Evolutionary conservation across 2,329 filamentous ascomycete species (phyloP).

Genomic region (Aspergillus sp.): DNA sequence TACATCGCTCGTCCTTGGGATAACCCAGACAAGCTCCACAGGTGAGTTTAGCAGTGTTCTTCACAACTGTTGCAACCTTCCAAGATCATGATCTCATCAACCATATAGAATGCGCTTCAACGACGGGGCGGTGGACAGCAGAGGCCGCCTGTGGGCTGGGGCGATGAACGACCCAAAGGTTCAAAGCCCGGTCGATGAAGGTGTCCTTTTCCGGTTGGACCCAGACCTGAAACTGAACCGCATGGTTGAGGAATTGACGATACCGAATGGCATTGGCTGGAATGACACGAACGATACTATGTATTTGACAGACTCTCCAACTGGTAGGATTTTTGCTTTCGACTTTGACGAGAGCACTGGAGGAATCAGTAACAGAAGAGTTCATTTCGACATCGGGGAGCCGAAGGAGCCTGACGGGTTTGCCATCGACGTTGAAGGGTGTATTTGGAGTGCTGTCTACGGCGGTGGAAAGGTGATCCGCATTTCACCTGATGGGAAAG

Average conservation of each 20-base stretch:
- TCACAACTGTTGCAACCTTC: neutral
- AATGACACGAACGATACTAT: slow-evolving; percentile 69
- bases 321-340: slow-evolving; percentile 68
- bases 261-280: slow-evolving; percentile 85
- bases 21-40: slow-evolving; percentile 46
- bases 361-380: slow-evolving; percentile 64
- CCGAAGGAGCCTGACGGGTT: slow-evolving; percentile 76
- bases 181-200: slow-evolving; percentile 55
- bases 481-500: slow-evolving; percentile 66
- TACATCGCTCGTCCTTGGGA: slow-evolving; percentile 60
- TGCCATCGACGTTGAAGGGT: slow-evolving; percentile 78
- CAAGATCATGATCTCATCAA: slow-evolving; percentile 15
- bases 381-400: slow-evolving; percentile 70
- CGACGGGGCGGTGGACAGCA: slow-evolving; percentile 77
- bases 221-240: slow-evolving; percentile 59
- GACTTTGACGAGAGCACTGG: slow-evolving; percentile 70
- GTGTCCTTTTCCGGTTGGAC: slow-evolving; percentile 72
- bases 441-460: slow-evolving; percentile 86
- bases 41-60: slow-evolving; percentile 32
- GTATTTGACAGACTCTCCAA: slow-evolving; percentile 80
- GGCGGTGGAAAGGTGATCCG: slow-evolving; percentile 74
- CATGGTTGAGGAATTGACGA: slow-evolving; percentile 65
- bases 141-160: slow-evolving; percentile 81
- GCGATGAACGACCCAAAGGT: slow-evolving; percentile 79
- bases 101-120: slow-evolving; percentile 61